Conservation (phyloP, 208 protist genomes). For the Trypanosomatidae sp. region DNA sequence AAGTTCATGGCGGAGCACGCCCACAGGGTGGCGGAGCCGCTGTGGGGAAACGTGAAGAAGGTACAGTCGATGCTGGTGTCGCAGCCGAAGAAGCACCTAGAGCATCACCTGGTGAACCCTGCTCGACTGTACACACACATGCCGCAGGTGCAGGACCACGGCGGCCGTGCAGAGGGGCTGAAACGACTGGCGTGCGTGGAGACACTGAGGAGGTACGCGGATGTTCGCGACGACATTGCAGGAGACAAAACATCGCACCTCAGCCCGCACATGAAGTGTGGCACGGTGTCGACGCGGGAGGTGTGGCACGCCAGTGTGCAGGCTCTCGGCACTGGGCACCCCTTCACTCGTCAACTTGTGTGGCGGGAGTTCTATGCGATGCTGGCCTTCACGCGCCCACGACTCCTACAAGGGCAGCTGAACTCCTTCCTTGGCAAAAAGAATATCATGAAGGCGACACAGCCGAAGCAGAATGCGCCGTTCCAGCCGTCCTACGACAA, state of each 20-base stretch:
- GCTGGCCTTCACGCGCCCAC: constrained; percentile 55
- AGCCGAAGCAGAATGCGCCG: constrained; percentile 46
- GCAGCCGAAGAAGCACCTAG: constrained; percentile 21
- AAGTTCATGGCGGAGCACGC: constrained; percentile 42
- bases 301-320: constrained; percentile 39
- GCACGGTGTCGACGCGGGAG: constrained; percentile 69
- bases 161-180: constrained; percentile 51
- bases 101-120: constrained; percentile 22
- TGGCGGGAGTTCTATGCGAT: constrained; percentile 83
- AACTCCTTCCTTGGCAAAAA: constrained; percentile 26
- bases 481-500: constrained; percentile 56
- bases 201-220: constrained; percentile 36
- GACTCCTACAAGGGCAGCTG: constrained; percentile 57
- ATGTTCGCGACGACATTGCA: constrained; percentile 48
- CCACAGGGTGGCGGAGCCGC: constrained; percentile 24
- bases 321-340: constrained; percentile 38
- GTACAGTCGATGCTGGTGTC: constrained; percentile 25
- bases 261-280: constrained; percentile 81
- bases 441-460: constrained; percentile 13
- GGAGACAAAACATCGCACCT: constrained; percentile 66
- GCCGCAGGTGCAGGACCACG: constrained; percentile 33
- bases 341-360: constrained; percentile 60
- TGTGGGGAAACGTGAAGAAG: constrained; percentile 15
- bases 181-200: constrained; percentile 30
- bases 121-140: constrained; percentile 24